phyloP scores from a whole-genome alignment of 2,329 filamentous ascomycete genomes.

The Alternaria brassicae region DNA sequence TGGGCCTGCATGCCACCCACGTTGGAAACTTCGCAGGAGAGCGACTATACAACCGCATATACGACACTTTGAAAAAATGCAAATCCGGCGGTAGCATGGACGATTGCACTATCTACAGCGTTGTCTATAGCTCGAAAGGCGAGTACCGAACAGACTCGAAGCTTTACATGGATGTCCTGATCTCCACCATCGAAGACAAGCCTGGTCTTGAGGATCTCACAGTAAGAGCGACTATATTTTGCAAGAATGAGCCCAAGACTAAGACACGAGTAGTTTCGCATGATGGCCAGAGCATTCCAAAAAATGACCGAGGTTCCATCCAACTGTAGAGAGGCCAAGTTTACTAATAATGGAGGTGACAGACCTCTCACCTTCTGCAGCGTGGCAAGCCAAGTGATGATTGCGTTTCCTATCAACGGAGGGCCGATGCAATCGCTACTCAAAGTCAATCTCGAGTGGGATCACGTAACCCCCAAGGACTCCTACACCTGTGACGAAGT shows the following conservation, averaged over 20 bases:
- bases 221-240: not conserved
- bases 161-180: not conserved
- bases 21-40: conserved; percentile 3
- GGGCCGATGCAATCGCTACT: conserved; percentile 3
- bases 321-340: not conserved
- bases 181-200: not conserved
- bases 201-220: not conserved
- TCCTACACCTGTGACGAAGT: not conserved
- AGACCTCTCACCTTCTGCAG: conserved; percentile 1
- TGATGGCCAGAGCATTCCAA: conserved; percentile 6
- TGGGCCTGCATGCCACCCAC: not conserved
- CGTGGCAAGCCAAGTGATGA: not conserved
- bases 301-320: not conserved
- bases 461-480: not conserved
- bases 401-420: conserved; percentile 6
- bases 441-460: conserved; percentile 2
- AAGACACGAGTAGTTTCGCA: not conserved
- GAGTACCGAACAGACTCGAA: not conserved
- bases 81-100: not conserved
- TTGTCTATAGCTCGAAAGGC: not conserved
- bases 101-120: not conserved
- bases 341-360: not conserved
- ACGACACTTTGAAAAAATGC: not conserved
- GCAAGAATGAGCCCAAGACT: not conserved
- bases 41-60: conserved; percentile 9